Evolutionary conservation across 768 basidiomycete genomes (phyloP).

Genomic region (Vararia minispora): DNA sequence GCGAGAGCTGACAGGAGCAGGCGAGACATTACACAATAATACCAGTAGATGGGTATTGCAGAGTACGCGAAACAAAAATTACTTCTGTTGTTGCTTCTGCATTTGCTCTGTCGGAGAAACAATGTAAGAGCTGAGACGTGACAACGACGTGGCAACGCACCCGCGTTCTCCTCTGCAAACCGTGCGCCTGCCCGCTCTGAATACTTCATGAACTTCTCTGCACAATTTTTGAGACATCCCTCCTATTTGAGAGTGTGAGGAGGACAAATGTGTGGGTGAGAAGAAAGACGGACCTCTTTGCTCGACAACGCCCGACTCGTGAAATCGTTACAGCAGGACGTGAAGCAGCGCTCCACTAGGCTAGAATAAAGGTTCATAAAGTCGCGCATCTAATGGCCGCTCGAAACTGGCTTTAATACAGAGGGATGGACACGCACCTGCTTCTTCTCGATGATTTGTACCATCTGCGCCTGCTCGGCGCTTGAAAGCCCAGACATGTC

Average conservation of each 20-base stretch:
- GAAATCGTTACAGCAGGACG: conserved; percentile 90
- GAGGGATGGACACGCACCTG: conserved; percentile 44
- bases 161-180: conserved; percentile 87
- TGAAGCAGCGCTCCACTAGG: conserved; percentile 95
- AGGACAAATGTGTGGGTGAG: neutral
- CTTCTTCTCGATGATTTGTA: conserved; percentile 88
- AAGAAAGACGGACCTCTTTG: conserved; percentile 59
- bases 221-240: conserved; percentile 84
- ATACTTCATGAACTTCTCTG: conserved; percentile 97
- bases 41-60: neutral
- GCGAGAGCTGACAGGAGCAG: no score
- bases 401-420: conserved; percentile 1
- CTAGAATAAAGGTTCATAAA: conserved; percentile 92
- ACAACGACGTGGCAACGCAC: conserved; percentile 51
- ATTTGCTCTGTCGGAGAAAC: neutral
- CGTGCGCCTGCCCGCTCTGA: conserved; percentile 87
- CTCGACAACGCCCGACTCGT: conserved; percentile 87
- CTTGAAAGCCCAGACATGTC: conserved; percentile 86
- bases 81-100: neutral
- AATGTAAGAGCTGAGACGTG: no score
- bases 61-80: no score
- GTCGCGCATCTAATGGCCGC: conserved; percentile 80
- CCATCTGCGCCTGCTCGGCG: conserved; percentile 95
- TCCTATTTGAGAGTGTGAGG: conserved; percentile 37
- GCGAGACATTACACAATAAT: no score